These are phyloP conservation scores for Chloris gayana DNA, from an alignment of 176 grass and related monocot species.

Conservation along the genomic window DNA sequence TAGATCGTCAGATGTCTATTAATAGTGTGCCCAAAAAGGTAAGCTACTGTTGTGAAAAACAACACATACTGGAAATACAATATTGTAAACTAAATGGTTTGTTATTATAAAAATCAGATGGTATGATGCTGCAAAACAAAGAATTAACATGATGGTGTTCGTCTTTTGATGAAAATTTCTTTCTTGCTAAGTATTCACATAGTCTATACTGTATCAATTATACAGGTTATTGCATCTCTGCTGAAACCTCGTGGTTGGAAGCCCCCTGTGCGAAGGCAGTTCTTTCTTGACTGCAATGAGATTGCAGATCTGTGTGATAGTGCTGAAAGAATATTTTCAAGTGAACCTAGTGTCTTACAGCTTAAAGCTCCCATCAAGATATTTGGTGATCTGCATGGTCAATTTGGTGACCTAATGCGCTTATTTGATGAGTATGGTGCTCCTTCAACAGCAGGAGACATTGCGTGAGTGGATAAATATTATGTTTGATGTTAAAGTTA, in stretches of 20 bases:
- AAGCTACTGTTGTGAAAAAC: slow-evolving; percentile 17
- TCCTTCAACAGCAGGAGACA: slow-evolving; percentile 97
- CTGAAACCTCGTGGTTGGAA: slow-evolving; percentile 98
- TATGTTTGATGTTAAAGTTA: neutral
- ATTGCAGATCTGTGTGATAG: slow-evolving; percentile 98
- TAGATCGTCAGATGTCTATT: slow-evolving; percentile 97
- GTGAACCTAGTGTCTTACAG: slow-evolving; percentile 89
- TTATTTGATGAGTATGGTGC: slow-evolving; percentile 98
- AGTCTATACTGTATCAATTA: slow-evolving; percentile 32
- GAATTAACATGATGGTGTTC: neutral
- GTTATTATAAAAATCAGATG: neutral
- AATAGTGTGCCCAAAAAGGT: slow-evolving; percentile 99
- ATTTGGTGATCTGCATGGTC: slow-evolving; percentile 99
- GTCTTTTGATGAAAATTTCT: slow-evolving; percentile 1
- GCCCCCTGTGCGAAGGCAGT: slow-evolving; percentile 93
- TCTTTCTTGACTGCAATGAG: slow-evolving; percentile 98
- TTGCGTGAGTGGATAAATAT: slow-evolving; percentile 67
- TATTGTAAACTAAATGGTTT: neutral
- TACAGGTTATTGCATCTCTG: slow-evolving; percentile 87
- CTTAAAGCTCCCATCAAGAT: slow-evolving; percentile 97
- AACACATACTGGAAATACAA: slow-evolving; percentile 21
- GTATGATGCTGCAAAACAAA: neutral
- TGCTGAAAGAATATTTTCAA: slow-evolving; percentile 93
- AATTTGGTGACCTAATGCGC: slow-evolving; percentile 99
- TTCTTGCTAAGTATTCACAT: slow-evolving; percentile 31